Evolutionary conservation across 257 asterid species (phyloP), one percentile per base, ranked within the genome.

Genomic region (Linderniella brevidens): DNA sequence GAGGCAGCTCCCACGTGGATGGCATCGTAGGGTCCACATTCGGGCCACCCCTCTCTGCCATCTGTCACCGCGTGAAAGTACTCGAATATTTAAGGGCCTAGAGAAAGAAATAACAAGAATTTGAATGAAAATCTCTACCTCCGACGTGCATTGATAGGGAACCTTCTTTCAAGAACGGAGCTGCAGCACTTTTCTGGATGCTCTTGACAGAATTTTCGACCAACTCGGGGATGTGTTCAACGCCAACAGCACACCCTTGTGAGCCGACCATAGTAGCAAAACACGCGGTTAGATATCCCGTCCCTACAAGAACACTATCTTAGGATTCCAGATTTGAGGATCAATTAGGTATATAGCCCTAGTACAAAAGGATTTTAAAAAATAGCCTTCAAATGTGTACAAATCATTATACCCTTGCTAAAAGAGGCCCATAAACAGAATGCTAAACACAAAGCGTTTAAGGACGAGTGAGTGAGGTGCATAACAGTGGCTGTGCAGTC

Each of bases 1-100:
- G 98, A 77, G 8, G 98, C 96, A 45, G 98, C 98, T 51, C 98
- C 98, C 13, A 88, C 98, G 41, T 88, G 96, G 61, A 88, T 85
- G 9, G 94, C 92, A 46, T 88, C 93, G 13, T 85, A 88, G 3
- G 96, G 98, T 25, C 87, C 93, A 44, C 58, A 64, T 60, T 78
- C 87, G 0, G 83, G 77, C 96, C 94, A 84, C 14, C 98, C 98
- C 58, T 54, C 66, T 51, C 96, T 71, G 8, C 98, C 98, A 50
- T 88, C 98, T 88, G 55, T 50, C 32, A 25, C 32, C 32, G 6
- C 6, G 32, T 25, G 4, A 25, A 25, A 25, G 6, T 25, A 25
- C 6, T 2, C 6, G 32, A 25, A 25, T 25, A 25, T 25, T 2
- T 25, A 25, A n/a, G 32, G 32, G 3, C 32, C 32, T n/a, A n/a